phyloP scores from a whole-genome alignment of 2,329 filamentous ascomycete genomes.

The Colletotrichum lindemuthianum region DNA sequence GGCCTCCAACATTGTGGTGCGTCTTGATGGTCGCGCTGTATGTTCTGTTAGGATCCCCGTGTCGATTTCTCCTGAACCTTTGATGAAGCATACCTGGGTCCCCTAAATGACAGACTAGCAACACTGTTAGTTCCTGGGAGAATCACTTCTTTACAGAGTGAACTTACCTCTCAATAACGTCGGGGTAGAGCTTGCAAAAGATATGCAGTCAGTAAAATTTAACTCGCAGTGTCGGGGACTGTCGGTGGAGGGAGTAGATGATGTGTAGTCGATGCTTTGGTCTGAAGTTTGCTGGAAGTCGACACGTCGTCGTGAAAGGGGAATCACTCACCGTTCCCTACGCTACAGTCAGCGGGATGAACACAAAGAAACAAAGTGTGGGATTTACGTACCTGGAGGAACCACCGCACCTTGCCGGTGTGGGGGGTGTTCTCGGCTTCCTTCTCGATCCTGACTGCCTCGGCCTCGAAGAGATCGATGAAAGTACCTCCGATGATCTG shows the following conservation, averaged over 20 bases:
- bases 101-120: background rate
- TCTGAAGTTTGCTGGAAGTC: no score
- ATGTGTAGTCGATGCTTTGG: no score
- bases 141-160: background rate
- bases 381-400: slow-evolving; percentile 62
- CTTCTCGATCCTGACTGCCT: slow-evolving; percentile 75
- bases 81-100: slow-evolving; percentile 5
- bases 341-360: no score
- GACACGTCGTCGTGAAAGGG: background rate
- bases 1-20: slow-evolving; percentile 57
- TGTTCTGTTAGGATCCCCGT: background rate
- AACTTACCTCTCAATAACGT: slow-evolving; percentile 54
- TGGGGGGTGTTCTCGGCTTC: slow-evolving; percentile 72
- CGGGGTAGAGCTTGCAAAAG: slow-evolving; percentile 23
- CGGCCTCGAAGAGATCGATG: slow-evolving; percentile 55
- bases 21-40: slow-evolving; percentile 58
- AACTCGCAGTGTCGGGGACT: background rate
- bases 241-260: no score
- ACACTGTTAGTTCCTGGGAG: background rate
- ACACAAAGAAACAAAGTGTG: no score
- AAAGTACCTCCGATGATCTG: slow-evolving; percentile 32
- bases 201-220: background rate
- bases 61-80: background rate
- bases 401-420: slow-evolving; percentile 83
- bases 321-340: slow-evolving; percentile 59